These are phyloP conservation scores for Leishmania guyanensis DNA, from an alignment of 208 protist species.

Conservation along the genomic window DNA sequence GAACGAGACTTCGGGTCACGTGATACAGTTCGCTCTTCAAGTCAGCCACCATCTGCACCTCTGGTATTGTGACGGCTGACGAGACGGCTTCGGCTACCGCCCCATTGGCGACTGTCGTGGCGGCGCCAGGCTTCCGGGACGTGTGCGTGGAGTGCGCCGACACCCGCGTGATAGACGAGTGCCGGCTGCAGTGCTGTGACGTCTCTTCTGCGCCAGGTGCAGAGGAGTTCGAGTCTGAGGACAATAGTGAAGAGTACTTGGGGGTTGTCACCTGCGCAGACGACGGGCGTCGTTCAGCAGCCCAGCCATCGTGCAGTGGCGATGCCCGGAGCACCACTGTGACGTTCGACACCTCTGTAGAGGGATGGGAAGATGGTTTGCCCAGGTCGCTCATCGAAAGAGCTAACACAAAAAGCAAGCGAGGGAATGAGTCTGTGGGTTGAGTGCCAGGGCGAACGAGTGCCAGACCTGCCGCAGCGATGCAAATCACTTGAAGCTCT, in stretches of 20 bases:
- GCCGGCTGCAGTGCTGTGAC: background rate
- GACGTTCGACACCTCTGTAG: background rate
- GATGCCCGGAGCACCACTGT: background rate
- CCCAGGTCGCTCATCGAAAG: slow-evolving; percentile 1
- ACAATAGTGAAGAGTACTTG: background rate
- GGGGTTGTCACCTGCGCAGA: background rate
- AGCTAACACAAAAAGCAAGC: background rate
- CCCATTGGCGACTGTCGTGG: background rate
- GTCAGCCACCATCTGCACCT: slow-evolving; percentile 11
- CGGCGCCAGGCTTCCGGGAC: background rate
- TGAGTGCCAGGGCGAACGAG: background rate
- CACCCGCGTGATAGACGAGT: background rate
- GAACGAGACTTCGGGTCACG: slow-evolving; percentile 12
- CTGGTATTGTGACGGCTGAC: background rate
- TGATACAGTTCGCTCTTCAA: slow-evolving; percentile 22
- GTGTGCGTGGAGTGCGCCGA: background rate
- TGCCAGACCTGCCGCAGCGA: background rate
- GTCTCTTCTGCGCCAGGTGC: background rate
- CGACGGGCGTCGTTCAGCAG: background rate
- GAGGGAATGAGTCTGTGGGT: background rate
- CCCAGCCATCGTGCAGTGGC: background rate
- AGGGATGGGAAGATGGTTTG: background rate
- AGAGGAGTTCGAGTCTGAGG: background rate
- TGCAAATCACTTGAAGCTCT: background rate
- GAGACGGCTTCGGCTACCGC: background rate